These are phyloP conservation scores for Salinomyces thailandicus DNA, from an alignment of 2,329 filamentous ascomycete species.

Conservation along the genomic window DNA sequence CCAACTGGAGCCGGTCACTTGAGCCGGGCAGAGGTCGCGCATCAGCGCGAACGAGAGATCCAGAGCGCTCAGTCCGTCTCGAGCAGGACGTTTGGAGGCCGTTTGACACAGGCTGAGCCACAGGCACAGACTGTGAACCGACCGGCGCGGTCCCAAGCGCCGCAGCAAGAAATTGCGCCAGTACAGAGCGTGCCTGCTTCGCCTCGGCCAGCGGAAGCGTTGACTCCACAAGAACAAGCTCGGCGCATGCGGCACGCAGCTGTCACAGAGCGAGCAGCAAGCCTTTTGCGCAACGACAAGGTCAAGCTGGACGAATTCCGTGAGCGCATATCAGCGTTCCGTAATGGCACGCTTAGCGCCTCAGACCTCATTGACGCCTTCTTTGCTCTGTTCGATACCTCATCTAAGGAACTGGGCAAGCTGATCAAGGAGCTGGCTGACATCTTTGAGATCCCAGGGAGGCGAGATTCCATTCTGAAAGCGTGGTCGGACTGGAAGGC, in stretches of 20 bases:
- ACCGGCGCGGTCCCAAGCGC: constrained; percentile 20
- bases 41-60: constrained; percentile 83
- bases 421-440: constrained; percentile 86
- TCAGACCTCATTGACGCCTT: constrained; percentile 75
- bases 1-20: constrained; percentile 68
- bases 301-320: constrained; percentile 71
- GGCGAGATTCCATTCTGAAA: constrained; percentile 62
- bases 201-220: constrained; percentile 24
- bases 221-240: constrained; percentile 69
- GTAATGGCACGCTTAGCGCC: constrained; percentile 57
- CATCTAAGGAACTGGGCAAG: constrained; percentile 71
- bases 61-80: constrained; percentile 75
- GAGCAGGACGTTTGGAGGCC: constrained; percentile 72
- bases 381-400: constrained; percentile 73
- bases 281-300: constrained; percentile 66
- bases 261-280: constrained; percentile 75
- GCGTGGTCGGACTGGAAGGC: constrained; percentile 94
- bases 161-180: constrained; percentile 15
- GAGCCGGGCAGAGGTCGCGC: constrained; percentile 77
- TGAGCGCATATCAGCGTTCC: constrained; percentile 66
- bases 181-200: constrained; percentile 30
- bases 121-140: constrained; percentile 21
- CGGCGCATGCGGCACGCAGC: constrained; percentile 68
- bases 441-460: constrained; percentile 73
- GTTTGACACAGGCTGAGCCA: constrained; percentile 47